Percentiles rank a stretch among this genome's conserved stretches.
Conservation (phyloP, 441 rosid species). For the Euphorbia corollata region DNA sequence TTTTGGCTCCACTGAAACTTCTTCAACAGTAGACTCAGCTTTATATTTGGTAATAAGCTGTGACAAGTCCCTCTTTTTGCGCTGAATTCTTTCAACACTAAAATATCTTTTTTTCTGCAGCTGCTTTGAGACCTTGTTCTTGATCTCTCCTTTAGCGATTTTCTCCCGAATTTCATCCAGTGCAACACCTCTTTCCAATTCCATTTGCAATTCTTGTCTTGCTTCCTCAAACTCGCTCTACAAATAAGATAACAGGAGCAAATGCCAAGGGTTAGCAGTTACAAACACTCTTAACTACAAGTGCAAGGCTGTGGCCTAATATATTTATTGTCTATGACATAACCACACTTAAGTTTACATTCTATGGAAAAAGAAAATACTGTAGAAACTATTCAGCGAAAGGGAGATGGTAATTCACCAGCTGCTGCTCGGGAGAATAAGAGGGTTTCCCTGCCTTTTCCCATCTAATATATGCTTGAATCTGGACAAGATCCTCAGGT, state of each 20-base stretch:
- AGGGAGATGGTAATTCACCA: conserved; percentile 31
- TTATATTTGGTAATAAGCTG: conserved; percentile 50
- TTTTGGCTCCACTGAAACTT: conserved; percentile 39
- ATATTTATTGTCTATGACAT: neutral
- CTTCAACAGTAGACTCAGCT: conserved; percentile 33
- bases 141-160: conserved; percentile 47
- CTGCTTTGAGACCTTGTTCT: conserved; percentile 53
- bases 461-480: conserved; percentile 65
- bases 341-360: too few species aligned
- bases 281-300: conserved; percentile 11
- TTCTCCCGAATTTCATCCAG: conserved; percentile 51
- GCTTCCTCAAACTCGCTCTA: conserved; percentile 73
- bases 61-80: conserved; percentile 62
- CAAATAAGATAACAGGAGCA: conserved; percentile 15
- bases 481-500: conserved; percentile 57
- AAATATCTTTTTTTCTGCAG: conserved; percentile 35
- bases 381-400: conserved; percentile 12
- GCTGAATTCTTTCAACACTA: conserved; percentile 57
- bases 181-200: conserved; percentile 49
- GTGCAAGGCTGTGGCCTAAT: conserved; percentile 10
- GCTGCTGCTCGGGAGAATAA: conserved; percentile 51
- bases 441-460: conserved; percentile 72
- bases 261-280: conserved; percentile 13
- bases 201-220: conserved; percentile 53
- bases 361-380: neutral